A percentile compares a stretch with the other conserved stretches of the same genome.
phyloP scores from a whole-genome alignment of 441 rosid genomes.

The Kokia cookei region DNA sequence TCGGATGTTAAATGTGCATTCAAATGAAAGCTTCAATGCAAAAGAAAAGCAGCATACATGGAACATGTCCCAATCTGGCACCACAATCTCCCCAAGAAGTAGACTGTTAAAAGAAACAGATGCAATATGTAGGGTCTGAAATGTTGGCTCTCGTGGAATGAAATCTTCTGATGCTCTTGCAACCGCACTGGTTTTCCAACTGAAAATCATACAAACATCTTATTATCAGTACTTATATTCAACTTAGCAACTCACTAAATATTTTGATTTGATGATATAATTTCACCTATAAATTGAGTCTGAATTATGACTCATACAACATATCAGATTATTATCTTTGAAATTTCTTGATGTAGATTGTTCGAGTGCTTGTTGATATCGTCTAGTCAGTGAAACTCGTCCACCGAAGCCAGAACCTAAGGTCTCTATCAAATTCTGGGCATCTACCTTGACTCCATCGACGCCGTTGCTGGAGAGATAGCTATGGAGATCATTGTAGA shows the following conservation, averaged over 20 bases:
- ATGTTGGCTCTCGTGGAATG: slow-evolving; percentile 58
- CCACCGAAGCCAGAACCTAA: slow-evolving; percentile 60
- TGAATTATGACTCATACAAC: slow-evolving; percentile 68
- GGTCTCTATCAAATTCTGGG: slow-evolving; percentile 63
- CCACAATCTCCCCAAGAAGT: slow-evolving; percentile 59
- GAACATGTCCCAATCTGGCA: slow-evolving; percentile 87
- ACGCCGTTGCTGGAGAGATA: slow-evolving; percentile 51
- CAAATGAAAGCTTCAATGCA: background rate
- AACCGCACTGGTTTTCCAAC: slow-evolving; percentile 47
- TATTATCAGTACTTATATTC: slow-evolving; percentile 4
- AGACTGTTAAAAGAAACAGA: slow-evolving; percentile 67
- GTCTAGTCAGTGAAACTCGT: slow-evolving; percentile 50
- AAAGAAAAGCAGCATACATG: slow-evolving; percentile 35
- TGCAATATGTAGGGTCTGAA: slow-evolving; percentile 64
- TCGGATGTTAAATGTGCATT: background rate
- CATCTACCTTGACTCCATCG: slow-evolving; percentile 81
- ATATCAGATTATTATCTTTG: slow-evolving; percentile 49
- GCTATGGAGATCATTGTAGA: slow-evolving; percentile 63
- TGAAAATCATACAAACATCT: slow-evolving; percentile 15
- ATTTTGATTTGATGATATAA: background rate
- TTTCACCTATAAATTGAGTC: slow-evolving; percentile 63
- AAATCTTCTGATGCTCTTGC: slow-evolving; percentile 77
- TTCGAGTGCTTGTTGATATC: slow-evolving; percentile 60
- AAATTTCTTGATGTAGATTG: slow-evolving; percentile 52
- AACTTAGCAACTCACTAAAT: background rate